A percentile compares a stretch with the other conserved stretches of the same genome.
phyloP scores from a whole-genome alignment of 768 basidiomycete genomes.

The Sporobolomyces roseus region DNA sequence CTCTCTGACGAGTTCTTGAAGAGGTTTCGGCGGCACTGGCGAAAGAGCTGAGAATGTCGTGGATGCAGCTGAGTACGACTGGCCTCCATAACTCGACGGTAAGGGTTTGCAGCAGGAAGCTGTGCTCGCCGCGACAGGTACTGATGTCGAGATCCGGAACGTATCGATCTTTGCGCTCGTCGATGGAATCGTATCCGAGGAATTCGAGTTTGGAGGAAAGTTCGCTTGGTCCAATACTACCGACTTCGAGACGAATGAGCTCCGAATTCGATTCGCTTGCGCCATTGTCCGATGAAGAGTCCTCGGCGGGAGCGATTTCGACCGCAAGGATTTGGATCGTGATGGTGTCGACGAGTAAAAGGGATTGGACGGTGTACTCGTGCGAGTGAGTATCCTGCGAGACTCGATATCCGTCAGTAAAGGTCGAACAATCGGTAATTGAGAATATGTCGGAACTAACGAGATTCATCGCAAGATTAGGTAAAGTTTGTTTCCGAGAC shows the following conservation, averaged over 20 bases:
- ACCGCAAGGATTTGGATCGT: constrained; percentile 32
- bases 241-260: constrained; percentile 33
- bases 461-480: constrained; percentile 3
- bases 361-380: constrained; percentile 13
- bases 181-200: constrained; percentile 23
- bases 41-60: constrained; percentile 52
- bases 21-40: constrained; percentile 41
- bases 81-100: constrained; percentile 67
- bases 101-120: constrained; percentile 59
- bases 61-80: constrained; percentile 58
- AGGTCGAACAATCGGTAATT: neutral
- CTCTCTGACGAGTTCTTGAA: constrained; percentile 37
- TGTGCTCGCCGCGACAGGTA: constrained; percentile 52
- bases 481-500: too few relatives aligned
- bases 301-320: neutral
- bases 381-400: constrained; percentile 10
- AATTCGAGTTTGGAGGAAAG: neutral
- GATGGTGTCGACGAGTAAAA: constrained; percentile 24
- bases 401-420: neutral
- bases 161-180: neutral
- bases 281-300: neutral
- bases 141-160: constrained; percentile 32
- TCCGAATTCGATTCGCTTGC: constrained; percentile 12
- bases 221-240: constrained; percentile 30
- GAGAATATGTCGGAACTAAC: neutral